These are phyloP conservation scores for Cylindrotheca closterium DNA, from an alignment of 108 stramenopile genomes.

Conservation along the genomic window DNA sequence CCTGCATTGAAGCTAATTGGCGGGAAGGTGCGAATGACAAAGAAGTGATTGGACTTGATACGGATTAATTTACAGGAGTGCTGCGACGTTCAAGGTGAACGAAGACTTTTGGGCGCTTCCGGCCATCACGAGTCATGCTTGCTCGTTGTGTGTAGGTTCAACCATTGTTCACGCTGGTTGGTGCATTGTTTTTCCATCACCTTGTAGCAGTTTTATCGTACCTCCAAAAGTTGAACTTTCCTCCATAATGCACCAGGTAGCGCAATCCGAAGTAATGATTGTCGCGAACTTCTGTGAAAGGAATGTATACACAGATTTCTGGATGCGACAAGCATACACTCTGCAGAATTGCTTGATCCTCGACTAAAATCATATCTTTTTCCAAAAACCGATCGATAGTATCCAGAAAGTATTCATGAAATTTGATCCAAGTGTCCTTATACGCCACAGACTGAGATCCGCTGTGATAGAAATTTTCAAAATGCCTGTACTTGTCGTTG, in stretches of 20 bases:
- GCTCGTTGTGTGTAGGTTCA: too few species aligned
- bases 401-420: constrained; percentile 44
- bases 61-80: too few species aligned
- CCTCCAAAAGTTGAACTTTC: constrained; percentile 26
- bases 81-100: too few species aligned
- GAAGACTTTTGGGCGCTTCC: too few species aligned
- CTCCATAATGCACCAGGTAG: constrained; percentile 39
- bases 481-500: constrained; percentile 48
- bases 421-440: constrained; percentile 42
- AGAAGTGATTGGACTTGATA: constrained; percentile 48
- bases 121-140: too few species aligned
- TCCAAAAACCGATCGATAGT: constrained; percentile 45
- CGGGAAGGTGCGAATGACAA: constrained; percentile 74
- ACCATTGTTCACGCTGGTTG: too few species aligned
- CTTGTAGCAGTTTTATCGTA: constrained; percentile 9
- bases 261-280: constrained; percentile 62
- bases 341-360: constrained; percentile 61
- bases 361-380: constrained; percentile 54
- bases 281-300: constrained; percentile 32
- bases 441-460: constrained; percentile 47
- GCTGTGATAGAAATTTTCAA: constrained; percentile 48
- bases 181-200: not conserved
- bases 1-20: constrained; percentile 64
- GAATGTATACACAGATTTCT: constrained; percentile 52
- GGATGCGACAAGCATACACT: constrained; percentile 40